Evolutionary conservation across 306 rosid species (phyloP).

Genomic region (Prunus mira): DNA sequence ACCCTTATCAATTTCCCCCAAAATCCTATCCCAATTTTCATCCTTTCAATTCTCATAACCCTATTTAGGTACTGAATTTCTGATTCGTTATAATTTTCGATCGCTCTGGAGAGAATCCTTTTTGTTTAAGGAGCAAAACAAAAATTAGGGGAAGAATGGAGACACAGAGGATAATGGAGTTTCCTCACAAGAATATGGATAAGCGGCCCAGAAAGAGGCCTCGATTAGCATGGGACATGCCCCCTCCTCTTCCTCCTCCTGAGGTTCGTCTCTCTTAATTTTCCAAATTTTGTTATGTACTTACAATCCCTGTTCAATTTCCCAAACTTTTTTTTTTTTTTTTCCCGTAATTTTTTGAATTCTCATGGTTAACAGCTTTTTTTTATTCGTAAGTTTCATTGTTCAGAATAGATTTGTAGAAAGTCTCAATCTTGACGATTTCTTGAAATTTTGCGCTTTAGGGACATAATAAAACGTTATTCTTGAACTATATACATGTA

Average conservation of each 20-base stretch:
- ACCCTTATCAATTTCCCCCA: neutral
- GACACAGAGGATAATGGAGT: conserved; percentile 67
- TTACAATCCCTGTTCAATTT: neutral
- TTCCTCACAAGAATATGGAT: conserved; percentile 69
- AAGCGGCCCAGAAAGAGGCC: conserved; percentile 75
- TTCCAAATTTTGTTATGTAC: neutral
- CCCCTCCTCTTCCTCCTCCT: conserved; percentile 57
- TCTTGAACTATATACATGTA: neutral
- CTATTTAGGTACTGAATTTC: neutral
- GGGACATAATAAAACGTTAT: neutral
- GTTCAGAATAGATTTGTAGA: neutral
- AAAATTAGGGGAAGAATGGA: conserved; percentile 47
- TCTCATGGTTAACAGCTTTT: neutral
- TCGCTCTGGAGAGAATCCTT: conserved; percentile 13
- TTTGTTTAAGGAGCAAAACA: conserved; percentile 5
- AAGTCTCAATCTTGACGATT: neutral
- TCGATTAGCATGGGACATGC: conserved; percentile 76
- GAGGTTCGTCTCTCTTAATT: conserved; percentile 34
- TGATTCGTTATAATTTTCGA: conserved; percentile 4
- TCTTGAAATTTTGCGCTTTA: neutral
- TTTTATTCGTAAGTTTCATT: neutral
- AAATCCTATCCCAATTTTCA: conserved; percentile 1
- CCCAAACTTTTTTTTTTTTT: too few species aligned
- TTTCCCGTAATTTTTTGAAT: neutral
- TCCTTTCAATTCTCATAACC: conserved; percentile 1